Evolutionary conservation across 2,329 filamentous ascomycete species (phyloP).

Genomic region (Penicillium crustosum): DNA sequence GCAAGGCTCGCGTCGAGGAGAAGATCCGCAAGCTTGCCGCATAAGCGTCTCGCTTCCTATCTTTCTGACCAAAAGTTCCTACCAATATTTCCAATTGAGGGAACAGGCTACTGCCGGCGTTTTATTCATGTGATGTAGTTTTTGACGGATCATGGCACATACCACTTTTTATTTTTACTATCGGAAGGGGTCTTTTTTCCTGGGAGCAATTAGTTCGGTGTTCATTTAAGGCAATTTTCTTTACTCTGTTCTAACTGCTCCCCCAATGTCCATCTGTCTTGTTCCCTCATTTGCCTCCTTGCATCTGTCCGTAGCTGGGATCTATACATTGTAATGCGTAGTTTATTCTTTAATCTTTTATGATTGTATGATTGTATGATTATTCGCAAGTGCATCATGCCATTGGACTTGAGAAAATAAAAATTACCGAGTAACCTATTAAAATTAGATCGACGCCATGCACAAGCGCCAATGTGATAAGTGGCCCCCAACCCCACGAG

Average conservation of each 20-base stretch:
- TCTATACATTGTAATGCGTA: background rate
- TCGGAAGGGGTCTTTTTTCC: conserved; percentile 15
- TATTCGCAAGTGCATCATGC: background rate
- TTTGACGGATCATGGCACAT: conserved; percentile 33
- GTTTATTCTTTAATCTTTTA: background rate
- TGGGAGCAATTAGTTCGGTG: conserved; percentile 35
- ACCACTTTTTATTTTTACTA: conserved; percentile 29
- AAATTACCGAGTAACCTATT: background rate
- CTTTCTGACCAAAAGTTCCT: conserved; percentile 26
- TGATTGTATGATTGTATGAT: background rate
- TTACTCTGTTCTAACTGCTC: conserved; percentile 35
- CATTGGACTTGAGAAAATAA: background rate
- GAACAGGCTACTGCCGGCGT: conserved; percentile 29
- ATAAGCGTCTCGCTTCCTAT: conserved; percentile 36
- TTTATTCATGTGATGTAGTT: conserved; percentile 28
- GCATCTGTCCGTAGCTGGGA: conserved; percentile 8
- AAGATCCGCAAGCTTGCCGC: conserved; percentile 78
- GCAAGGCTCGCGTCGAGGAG: conserved; percentile 77
- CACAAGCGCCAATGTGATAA: conserved; percentile 6
- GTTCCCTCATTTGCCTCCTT: conserved; percentile 27
- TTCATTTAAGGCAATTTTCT: conserved; percentile 33
- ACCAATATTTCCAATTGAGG: conserved; percentile 25
- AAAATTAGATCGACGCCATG: conserved; percentile 7
- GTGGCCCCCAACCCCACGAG: conserved; percentile 4
- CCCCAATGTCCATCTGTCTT: conserved; percentile 30